Percentiles rank a stretch among this genome's conserved stretches.
phyloP scores from a whole-genome alignment of 2,329 filamentous ascomycete species.

The Penicillium olsonii region DNA sequence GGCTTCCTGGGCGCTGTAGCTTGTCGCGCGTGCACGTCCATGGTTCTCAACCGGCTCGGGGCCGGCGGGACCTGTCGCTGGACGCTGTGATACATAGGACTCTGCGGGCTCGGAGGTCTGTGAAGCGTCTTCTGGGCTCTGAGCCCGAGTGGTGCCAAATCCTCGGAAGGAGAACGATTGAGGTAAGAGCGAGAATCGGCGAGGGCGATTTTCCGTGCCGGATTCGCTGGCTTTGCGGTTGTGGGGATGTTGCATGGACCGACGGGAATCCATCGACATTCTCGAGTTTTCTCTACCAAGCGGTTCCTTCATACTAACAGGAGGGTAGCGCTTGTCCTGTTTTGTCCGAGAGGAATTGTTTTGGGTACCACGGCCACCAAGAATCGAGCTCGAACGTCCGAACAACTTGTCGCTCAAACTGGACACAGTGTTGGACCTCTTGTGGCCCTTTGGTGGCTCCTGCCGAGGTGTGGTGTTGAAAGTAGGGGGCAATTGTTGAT shows the following conservation, averaged over 20 bases:
- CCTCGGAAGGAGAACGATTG: constrained; percentile 65
- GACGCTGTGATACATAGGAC: constrained; percentile 31
- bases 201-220: constrained; percentile 60
- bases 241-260: constrained; percentile 69
- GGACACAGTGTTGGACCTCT: constrained; percentile 73
- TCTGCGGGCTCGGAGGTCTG: constrained; percentile 40
- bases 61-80: constrained; percentile 38
- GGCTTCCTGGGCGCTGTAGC: constrained; percentile 35
- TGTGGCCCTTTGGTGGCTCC: constrained; percentile 56
- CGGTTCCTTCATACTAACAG: constrained; percentile 82
- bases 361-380: constrained; percentile 58
- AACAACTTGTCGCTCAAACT: constrained; percentile 82
- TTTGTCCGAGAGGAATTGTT: constrained; percentile 46
- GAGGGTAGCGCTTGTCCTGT: constrained; percentile 72
- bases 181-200: constrained; percentile 72
- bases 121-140: constrained; percentile 46
- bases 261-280: constrained; percentile 71
- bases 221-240: constrained; percentile 72
- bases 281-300: constrained; percentile 63
- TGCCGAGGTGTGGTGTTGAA: constrained; percentile 59
- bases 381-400: constrained; percentile 78
- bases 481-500: constrained; percentile 58
- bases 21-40: constrained; percentile 30
- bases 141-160: constrained; percentile 59
- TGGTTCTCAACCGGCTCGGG: constrained; percentile 1